A percentile compares a stretch with the other conserved stretches of the same genome.
These are phyloP conservation scores for Catunica adiposa DNA, from an alignment of 2,329 filamentous ascomycete genomes.

Conservation along the genomic window DNA sequence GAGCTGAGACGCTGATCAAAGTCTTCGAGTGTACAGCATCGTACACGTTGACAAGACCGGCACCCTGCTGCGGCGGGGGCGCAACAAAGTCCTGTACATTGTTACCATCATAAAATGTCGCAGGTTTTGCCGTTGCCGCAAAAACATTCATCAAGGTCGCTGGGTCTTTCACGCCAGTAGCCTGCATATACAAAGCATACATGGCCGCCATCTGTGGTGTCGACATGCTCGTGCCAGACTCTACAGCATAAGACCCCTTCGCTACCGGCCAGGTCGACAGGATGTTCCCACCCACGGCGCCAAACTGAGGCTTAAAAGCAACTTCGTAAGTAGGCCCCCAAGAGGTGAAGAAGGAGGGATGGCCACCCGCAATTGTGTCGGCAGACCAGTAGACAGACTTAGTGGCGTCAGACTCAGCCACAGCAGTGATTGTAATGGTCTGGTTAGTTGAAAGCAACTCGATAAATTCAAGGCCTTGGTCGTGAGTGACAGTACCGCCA, in stretches of 20 bases:
- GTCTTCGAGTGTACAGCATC: slow-evolving; percentile 25
- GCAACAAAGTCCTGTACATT: slow-evolving; percentile 20
- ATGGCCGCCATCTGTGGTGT: slow-evolving; percentile 14
- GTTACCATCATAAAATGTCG: slow-evolving; percentile 23
- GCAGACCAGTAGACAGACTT: slow-evolving; percentile 27
- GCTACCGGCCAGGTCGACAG: slow-evolving; percentile 15
- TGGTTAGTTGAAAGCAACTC: not conserved
- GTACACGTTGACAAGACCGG: slow-evolving; percentile 27
- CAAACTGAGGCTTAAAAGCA: slow-evolving; percentile 16
- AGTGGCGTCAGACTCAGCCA: slow-evolving; percentile 14
- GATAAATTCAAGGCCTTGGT: not conserved
- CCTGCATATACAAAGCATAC: slow-evolving; percentile 21
- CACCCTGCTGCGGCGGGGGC: slow-evolving; percentile 34
- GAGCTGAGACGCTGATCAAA: slow-evolving; percentile 22
- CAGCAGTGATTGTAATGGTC: not conserved
- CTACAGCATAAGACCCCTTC: slow-evolving; percentile 13
- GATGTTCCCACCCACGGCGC: slow-evolving; percentile 16
- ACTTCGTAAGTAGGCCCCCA: slow-evolving; percentile 16
- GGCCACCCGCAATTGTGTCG: slow-evolving; percentile 23
- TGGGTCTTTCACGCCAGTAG: slow-evolving; percentile 28
- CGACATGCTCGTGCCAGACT: slow-evolving; percentile 16
- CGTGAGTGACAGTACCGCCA: not conserved
- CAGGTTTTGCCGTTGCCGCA: slow-evolving; percentile 27
- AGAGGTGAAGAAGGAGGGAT: slow-evolving; percentile 17
- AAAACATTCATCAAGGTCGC: slow-evolving; percentile 27